Base-by-base conservation (phyloP, 2,329 filamentous ascomycete genomes). In the Pseudocercospora fuligena region DNA sequence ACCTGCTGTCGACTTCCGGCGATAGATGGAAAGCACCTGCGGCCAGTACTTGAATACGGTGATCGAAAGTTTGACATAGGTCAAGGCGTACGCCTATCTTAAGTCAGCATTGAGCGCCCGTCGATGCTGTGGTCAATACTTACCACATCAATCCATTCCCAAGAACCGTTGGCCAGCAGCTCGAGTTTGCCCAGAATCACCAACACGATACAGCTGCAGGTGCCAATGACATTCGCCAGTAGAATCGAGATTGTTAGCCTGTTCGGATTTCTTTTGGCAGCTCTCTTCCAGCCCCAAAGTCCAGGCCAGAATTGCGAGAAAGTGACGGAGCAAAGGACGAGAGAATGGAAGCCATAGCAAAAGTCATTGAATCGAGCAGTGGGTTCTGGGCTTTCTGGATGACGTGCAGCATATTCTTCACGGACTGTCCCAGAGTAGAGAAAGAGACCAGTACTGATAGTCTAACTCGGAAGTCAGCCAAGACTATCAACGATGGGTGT, bases 41-140 rank as follows among this genome's bases (percentile, higher is more conserved):
- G 95, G 95, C 57, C 92, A 89, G 80, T 97, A 98, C 82, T 99
- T 99, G 80, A 97, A 86, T 27, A 97, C 82, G 0, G 94, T 97
- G 70, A 97, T 87, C 63, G 93, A 79, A 40, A 99, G 84, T 81
- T 99, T 99, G 76, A 97, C 89, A 76, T 95, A 96, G 40, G 92
- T 92, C 29, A 96, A 82, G 14, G 90, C 86, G 74, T 89, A 88
- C 36, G 88, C 81, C 86, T 86, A 67, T 19, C 2, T 23, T 1
- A 6, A 9, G 1, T 53, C 49, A 53, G 49, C 6, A 53, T 11
- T 43, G n/a, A 11, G 36, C 31, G 21, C 40, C 19, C n/a, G n/a
- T n/a, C n/a, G n/a, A n/a, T n/a, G n/a, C n/a, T n/a, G n/a, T n/a
- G 27, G 11, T 16, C 16, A 23, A 12, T 2, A 78, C 80, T 70